A percentile compares a stretch with the other conserved stretches of the same genome.
Conservation (phyloP, 2,329 filamentous ascomycete genomes). For the Plenodomus tracheiphilus region DNA sequence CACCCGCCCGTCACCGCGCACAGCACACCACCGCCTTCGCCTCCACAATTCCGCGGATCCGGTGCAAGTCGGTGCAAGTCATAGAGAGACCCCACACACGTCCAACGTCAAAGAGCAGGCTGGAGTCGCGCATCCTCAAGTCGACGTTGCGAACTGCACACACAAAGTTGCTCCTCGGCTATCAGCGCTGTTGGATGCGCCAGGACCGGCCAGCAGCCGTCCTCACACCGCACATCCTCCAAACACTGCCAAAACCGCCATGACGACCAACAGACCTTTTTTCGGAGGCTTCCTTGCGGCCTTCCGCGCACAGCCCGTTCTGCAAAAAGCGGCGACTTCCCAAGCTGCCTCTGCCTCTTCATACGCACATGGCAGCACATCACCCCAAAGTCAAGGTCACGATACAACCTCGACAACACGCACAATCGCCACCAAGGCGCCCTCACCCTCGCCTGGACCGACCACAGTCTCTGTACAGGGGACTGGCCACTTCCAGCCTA, state of each 20-base stretch:
- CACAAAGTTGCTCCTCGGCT: constrained; percentile 2
- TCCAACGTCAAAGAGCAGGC: too few relatives aligned
- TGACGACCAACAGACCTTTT: constrained; percentile 69
- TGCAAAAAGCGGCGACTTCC: constrained; percentile 59
- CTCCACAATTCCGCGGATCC: not conserved
- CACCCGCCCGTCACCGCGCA: constrained; percentile 4
- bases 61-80: not conserved
- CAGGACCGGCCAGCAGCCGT: constrained; percentile 15
- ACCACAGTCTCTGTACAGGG: constrained; percentile 46
- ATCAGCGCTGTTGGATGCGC: constrained; percentile 28
- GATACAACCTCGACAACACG: constrained; percentile 47
- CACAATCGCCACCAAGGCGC: constrained; percentile 41
- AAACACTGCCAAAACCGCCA: constrained; percentile 38
- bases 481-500: constrained; percentile 46
- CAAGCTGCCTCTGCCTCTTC: constrained; percentile 43
- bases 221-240: constrained; percentile 19
- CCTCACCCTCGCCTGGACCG: constrained; percentile 36
- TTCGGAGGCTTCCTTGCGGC: constrained; percentile 69
- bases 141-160: not conserved
- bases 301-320: constrained; percentile 66
- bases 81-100: not conserved
- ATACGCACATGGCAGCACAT: constrained; percentile 37
- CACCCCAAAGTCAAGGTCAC: constrained; percentile 44
- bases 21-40: not conserved
- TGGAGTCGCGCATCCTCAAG: not conserved